Conservation (phyloP, 371 early-diverging fungal species). For the Mucor sp. region DNA sequence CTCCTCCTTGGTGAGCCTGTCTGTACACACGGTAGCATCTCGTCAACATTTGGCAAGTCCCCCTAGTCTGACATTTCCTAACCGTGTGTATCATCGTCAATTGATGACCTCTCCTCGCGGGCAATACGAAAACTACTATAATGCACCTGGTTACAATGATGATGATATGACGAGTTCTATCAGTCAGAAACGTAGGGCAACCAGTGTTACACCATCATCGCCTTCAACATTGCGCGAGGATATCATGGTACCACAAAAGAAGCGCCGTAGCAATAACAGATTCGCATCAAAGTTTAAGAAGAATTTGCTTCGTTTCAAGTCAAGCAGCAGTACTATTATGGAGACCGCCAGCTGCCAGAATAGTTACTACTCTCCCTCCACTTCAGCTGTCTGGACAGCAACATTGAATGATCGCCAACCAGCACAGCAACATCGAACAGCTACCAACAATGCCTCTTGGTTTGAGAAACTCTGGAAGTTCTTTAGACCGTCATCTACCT, state of each 20-base stretch:
- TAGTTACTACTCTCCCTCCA: not conserved
- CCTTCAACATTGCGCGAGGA: slow-evolving; percentile 16
- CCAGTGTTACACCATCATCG: slow-evolving; percentile 17
- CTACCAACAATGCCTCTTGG: not conserved
- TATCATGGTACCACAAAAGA: slow-evolving; percentile 9
- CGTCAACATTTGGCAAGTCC: slow-evolving; percentile 12
- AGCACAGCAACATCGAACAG: not conserved
- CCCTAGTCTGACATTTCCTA: not conserved
- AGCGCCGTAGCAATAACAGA: slow-evolving; percentile 10
- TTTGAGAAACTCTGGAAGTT: slow-evolving; percentile 25
- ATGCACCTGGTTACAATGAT: not conserved
- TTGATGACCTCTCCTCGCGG: not conserved
- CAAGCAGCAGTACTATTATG: not conserved
- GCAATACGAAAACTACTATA: not conserved
- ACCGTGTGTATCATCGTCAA: slow-evolving; percentile 12
- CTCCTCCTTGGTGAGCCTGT: slow-evolving; percentile 6
- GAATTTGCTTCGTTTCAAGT: slow-evolving; percentile 11
- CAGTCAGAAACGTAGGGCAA: slow-evolving; percentile 12
- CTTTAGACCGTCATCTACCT: slow-evolving; percentile 2
- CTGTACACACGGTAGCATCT: slow-evolving; percentile 5
- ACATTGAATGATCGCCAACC: not conserved
- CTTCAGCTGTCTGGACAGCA: not conserved
- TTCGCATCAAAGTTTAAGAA: slow-evolving; percentile 12
- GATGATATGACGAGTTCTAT: slow-evolving; percentile 3
- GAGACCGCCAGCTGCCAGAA: not conserved